Conservation (phyloP, 1,139 yeast species). For the Zhuliangozyma blackwelliae region DNA sequence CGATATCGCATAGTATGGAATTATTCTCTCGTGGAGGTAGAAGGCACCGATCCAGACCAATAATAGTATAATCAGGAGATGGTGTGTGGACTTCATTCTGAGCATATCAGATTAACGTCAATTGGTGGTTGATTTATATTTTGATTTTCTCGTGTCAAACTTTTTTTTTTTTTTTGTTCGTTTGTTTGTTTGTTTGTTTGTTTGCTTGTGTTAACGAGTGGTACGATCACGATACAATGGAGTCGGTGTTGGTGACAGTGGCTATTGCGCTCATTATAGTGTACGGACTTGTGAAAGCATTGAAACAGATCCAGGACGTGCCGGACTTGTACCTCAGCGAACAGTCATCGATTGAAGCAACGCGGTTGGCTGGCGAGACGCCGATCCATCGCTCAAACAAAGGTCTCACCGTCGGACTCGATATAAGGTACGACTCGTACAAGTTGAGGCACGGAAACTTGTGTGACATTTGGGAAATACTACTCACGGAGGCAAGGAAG, state of each 20-base stretch:
- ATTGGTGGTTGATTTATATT: background rate
- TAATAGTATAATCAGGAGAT: slow-evolving; percentile 19
- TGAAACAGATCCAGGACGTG: slow-evolving; percentile 35
- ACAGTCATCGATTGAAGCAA: slow-evolving; percentile 56
- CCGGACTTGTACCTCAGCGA: slow-evolving; percentile 53
- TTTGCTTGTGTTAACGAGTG: slow-evolving; percentile 1
- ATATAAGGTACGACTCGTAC: slow-evolving; percentile 56
- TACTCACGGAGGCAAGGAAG: background rate
- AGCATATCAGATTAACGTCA: slow-evolving; percentile 3
- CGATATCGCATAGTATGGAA: slow-evolving; percentile 24
- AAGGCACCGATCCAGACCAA: slow-evolving; percentile 30
- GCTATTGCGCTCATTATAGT: background rate
- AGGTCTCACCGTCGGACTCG: slow-evolving; percentile 63
- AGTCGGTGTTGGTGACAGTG: background rate
- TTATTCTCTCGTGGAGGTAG: slow-evolving; percentile 29
- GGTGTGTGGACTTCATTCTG: slow-evolving; percentile 14
- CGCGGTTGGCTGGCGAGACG: slow-evolving; percentile 55
- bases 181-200: no score
- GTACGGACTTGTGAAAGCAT: no score
- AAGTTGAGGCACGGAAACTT: slow-evolving; percentile 65
- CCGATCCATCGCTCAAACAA: slow-evolving; percentile 63
- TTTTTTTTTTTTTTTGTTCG: background rate
- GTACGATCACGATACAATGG: background rate
- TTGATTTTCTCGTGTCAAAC: background rate
- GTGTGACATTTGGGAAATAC: slow-evolving; percentile 55